A percentile compares a stretch with the other conserved stretches of the same genome.
Evolutionary conservation across 345 rosid genomes (phyloP).

Genomic region (sweet orange (Citrus sinensis)): DNA sequence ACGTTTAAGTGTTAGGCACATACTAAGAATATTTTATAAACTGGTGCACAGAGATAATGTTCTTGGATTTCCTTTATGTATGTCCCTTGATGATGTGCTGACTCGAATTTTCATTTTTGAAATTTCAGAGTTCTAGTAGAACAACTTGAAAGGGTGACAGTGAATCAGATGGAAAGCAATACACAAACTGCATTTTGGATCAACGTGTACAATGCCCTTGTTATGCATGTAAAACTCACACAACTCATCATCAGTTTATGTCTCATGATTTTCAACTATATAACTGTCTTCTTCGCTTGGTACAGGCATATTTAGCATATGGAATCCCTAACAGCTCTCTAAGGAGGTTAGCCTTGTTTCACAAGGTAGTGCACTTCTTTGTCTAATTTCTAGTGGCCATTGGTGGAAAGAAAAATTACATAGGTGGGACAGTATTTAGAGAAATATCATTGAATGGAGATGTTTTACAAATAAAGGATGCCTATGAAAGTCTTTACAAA

Average conservation of each 20-base stretch:
- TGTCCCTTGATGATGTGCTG: background rate
- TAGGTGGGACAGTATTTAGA: background rate
- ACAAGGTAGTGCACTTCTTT: constrained; percentile 67
- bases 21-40: background rate
- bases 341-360: constrained; percentile 79
- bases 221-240: constrained; percentile 74
- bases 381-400: constrained; percentile 4
- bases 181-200: constrained; percentile 84
- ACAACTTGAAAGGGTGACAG: constrained; percentile 68
- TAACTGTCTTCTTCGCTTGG: constrained; percentile 13
- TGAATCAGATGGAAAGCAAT: constrained; percentile 56
- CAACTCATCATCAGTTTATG: background rate
- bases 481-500: background rate
- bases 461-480: background rate
- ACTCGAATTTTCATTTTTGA: constrained; percentile 5
- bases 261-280: background rate
- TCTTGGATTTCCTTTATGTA: background rate
- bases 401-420: background rate
- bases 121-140: constrained; percentile 76
- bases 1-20: background rate
- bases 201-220: constrained; percentile 83
- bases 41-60: background rate
- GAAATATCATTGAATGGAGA: background rate
- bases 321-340: constrained; percentile 74
- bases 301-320: constrained; percentile 81